A percentile compares a stretch with the other conserved stretches of the same genome.
Conservation (phyloP, 2,329 filamentous ascomycete species). For the Phoma sp. region DNA sequence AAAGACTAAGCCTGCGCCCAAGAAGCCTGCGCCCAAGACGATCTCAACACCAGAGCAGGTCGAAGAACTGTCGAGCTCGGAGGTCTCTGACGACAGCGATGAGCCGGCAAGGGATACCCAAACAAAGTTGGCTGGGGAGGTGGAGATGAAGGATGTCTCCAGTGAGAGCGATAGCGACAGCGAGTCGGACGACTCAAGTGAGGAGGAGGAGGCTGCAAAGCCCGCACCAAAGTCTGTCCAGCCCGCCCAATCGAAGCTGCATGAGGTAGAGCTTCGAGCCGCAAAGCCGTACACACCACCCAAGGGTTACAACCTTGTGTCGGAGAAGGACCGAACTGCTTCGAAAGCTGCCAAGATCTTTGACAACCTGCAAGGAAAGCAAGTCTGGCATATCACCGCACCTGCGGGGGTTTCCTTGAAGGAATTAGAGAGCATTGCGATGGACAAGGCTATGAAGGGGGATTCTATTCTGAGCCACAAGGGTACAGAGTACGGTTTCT, state of each 20-base stretch:
- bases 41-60: slow-evolving; percentile 29
- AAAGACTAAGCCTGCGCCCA: slow-evolving; percentile 19
- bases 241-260: slow-evolving; percentile 28
- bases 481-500: slow-evolving; percentile 68
- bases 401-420: slow-evolving; percentile 74
- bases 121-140: slow-evolving; percentile 24
- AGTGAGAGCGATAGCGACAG: slow-evolving; percentile 25
- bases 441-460: slow-evolving; percentile 63
- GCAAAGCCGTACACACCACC: slow-evolving; percentile 48
- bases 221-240: slow-evolving; percentile 26
- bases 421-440: slow-evolving; percentile 69
- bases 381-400: slow-evolving; percentile 82
- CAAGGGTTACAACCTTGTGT: slow-evolving; percentile 58
- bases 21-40: slow-evolving; percentile 33
- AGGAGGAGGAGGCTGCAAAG: slow-evolving; percentile 49
- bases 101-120: slow-evolving; percentile 24
- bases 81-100: slow-evolving; percentile 35
- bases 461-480: slow-evolving; percentile 68
- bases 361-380: slow-evolving; percentile 70
- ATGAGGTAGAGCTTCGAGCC: slow-evolving; percentile 44
- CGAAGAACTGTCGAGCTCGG: slow-evolving; percentile 35
- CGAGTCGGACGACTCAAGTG: slow-evolving; percentile 45
- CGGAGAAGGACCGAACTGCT: slow-evolving; percentile 53
- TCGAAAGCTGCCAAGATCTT: slow-evolving; percentile 58
- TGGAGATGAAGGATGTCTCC: slow-evolving; percentile 19